Base-by-base conservation (phyloP, 148 eudicot species). In the Persicaria tinctoria region DNA sequence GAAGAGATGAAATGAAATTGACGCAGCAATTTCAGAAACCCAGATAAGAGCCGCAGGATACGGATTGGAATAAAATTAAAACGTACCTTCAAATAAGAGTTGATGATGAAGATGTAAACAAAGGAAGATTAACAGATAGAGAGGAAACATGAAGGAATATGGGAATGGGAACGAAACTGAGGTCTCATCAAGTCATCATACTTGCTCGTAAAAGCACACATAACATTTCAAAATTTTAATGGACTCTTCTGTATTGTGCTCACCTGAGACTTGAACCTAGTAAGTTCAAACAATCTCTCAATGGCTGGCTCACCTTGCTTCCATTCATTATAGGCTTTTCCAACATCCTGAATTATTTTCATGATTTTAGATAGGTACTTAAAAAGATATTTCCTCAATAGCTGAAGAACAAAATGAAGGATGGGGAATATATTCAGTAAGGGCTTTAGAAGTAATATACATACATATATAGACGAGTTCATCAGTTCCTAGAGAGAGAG, bases 291-390 rank as follows among this genome's bases (percentile, higher is more conserved):
- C 86, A 95, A 88, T 56, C 97, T 96, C 76, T 92, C 90, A 63
- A 95, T 86, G 72, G 97, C 96, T 16, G 99, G 96, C 80, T 92
- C 92, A 82, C 99, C 99, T 88, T 95, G 94, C 86, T 95, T 95
- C 76, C 85, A 79, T 80, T 95, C 99, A 76, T 92, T 95, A 82
- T 90, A 92, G 46, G 99, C 97, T 88, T 95, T 95, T 73, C 99
- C 99, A 51, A 90, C 87, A 81, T 77, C 94, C 99, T 95, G 89
- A 86, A 68, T 83, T 68, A 84, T 82, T 79, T 81, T 68, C 27
- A 77, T 70, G 76, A 70, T 51, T 79, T 87, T 78, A 83, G 84
- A 81, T 54, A 47, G 76, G 72, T 59, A 66, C 76, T 46, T 78
- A 51, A 41, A 23, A 76, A 72, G 78, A 77, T 48, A 78, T 78